Conservation (phyloP, 2,329 filamentous ascomycete species). For the Aspergillus sojae region DNA sequence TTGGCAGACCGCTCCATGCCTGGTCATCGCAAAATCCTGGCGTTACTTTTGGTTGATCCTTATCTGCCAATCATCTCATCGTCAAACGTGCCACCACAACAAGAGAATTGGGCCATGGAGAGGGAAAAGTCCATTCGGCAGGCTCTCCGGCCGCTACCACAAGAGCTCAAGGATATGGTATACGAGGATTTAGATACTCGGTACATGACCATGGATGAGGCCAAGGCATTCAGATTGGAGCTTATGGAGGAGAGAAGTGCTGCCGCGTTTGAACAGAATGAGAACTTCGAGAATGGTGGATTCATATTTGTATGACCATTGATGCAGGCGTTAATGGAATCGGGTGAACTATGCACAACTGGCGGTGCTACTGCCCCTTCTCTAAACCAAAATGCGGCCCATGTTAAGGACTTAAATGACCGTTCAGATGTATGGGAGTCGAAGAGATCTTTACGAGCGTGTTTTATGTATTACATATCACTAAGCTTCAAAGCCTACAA, state of each 20-base stretch:
- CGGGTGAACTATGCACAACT: background rate
- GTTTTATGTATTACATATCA: too few species aligned
- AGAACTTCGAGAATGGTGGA: conserved; percentile 10
- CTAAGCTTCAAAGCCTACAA: too few species aligned
- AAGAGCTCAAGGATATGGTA: conserved; percentile 32
- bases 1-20: conserved; percentile 54
- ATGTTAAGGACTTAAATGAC: too few species aligned
- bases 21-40: conserved; percentile 60
- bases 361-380: too few species aligned
- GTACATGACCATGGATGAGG: conserved; percentile 40
- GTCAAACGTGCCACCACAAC: conserved; percentile 56
- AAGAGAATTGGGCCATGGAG: conserved; percentile 48
- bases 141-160: conserved; percentile 19
- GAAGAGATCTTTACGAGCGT: too few species aligned
- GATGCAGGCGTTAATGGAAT: background rate
- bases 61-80: conserved; percentile 54
- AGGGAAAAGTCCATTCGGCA: conserved; percentile 7
- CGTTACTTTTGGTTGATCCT: conserved; percentile 63
- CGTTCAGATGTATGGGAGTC: too few species aligned
- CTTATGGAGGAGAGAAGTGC: conserved; percentile 45
- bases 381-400: too few species aligned
- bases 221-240: conserved; percentile 38
- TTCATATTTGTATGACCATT: too few species aligned
- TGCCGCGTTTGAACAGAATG: conserved; percentile 10
- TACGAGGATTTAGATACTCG: conserved; percentile 21